phyloP scores from a whole-genome alignment of 164 flowering plant species.

The Buxus sempervirens region DNA sequence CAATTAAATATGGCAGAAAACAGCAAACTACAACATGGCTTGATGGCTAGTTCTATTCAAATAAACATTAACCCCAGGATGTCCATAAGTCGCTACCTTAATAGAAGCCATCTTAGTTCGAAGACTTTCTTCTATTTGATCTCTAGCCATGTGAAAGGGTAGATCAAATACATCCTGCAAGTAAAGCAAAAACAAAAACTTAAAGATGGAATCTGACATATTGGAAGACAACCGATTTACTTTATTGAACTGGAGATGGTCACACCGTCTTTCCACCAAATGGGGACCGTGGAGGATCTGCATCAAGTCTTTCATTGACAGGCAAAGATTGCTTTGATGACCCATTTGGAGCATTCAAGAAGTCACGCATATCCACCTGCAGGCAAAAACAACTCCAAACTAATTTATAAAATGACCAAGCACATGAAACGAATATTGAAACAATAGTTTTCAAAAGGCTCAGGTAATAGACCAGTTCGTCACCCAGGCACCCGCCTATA shows the following conservation, averaged over 20 bases:
- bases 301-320: conserved; percentile 49
- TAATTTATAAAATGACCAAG: neutral
- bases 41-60: neutral
- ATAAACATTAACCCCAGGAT: neutral
- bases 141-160: conserved; percentile 94
- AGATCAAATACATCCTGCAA: conserved; percentile 95
- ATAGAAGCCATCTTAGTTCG: conserved; percentile 89
- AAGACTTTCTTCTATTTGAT: conserved; percentile 94
- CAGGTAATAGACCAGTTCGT: neutral
- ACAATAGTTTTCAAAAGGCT: neutral
- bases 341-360: conserved; percentile 90
- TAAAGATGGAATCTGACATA: neutral
- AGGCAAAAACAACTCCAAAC: conserved; percentile 2
- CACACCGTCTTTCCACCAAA: conserved; percentile 91
- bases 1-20: neutral
- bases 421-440: neutral
- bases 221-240: conserved; percentile 1
- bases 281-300: conserved; percentile 72
- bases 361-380: conserved; percentile 93
- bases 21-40: neutral
- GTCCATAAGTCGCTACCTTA: conserved; percentile 47
- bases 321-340: conserved; percentile 56
- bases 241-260: conserved; percentile 6
- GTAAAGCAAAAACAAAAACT: neutral
- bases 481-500: too few species aligned